Evolutionary conservation across 129 eudicot genomes (phyloP), one percentile per base, ranked within the genome.

Genomic region (Tagetes patula): DNA sequence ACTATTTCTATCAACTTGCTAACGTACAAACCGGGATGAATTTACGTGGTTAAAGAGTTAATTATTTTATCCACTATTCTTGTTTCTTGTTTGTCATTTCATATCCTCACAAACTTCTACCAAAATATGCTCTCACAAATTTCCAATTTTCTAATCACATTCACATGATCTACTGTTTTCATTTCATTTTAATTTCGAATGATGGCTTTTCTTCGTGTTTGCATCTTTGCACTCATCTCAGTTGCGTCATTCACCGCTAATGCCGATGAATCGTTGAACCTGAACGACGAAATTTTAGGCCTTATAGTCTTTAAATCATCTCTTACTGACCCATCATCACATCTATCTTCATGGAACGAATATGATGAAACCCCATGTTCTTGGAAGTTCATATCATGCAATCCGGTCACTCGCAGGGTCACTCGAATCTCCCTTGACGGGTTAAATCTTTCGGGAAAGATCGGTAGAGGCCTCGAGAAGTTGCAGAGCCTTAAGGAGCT

Each of bases 261-360:
- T 62, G 79, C 65, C 36, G 80, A 70, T 36, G 83, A 77, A 38
- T 2, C 76, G 6, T 60, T 67, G 4, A 82, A 75, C 33, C 87
- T 90, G 10, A 88, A 94, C 56, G 99, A 94, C 42, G 99, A 94
- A 14, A 88, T 94, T 49, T 73, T 90, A 27, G 99, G 99, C 54
- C 89, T 94, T 41, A 82, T 94, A 50, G 99, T 94, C 53, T 94
- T 94, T 85, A 94, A 90, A 81, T 77, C 99, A 30, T 83, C 74
- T 65, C 54, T 94, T 30, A 59, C 41, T 5, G 91, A 94, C 81
- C 96, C 97, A 1, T 74, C 58, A 49, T 80, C 82, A 30, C 47
- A 70, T 65, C 82, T 94, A 31, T 36, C 55, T 3, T 86, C 97
- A 8, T 94, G 99, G 99, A 94, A 81, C 47, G 88, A 90, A 74